Evolutionary conservation across 176 grass and related monocot genomes (phyloP), one percentile per base, ranked within the genome.

Genomic region (Cenchrus purpureus): DNA sequence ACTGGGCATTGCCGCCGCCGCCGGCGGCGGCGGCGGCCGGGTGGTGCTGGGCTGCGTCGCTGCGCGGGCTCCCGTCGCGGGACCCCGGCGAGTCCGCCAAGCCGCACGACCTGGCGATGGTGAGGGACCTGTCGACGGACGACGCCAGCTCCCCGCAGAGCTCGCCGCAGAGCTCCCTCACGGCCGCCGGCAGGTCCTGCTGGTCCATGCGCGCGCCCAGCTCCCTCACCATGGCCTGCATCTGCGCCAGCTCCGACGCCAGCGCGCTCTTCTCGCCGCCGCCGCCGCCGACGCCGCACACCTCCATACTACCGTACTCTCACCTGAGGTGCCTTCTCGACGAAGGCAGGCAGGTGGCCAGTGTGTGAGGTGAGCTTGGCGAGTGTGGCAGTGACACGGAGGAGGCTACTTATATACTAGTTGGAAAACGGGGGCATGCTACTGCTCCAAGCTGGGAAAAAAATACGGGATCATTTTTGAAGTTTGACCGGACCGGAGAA

Each of bases 101-200:
- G 71, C 62, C 49, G 48, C 34, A 76, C 28, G 72, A 68, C 22
- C 45, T 17, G 46, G 78, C 88, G 65, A 96, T 87, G 77, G 60
- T 73, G 64, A 96, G 76, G 28, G 91, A 94, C 85, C 77, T 87
- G 73, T 92, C 85, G 28, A 96, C 63, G 13, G 88, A 86, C 10
- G 54, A 71, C 17, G 84, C 69, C 52, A 95, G 75, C 17, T 82
- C 87, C 40, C 84, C 81, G 37, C 37, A 40, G 37, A 40, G 37
- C 37, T 46, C 45, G 45, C 45, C 45, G 86, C 88, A 92, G 67
- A 90, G 70, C 28, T 92, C 86, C 44, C 58, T 57, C 0, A 78
- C 85, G 3, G 70, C 52, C 1, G 17, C 54, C 4, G 82, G 52
- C 7, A 28, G 9, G 32, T 50, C 52, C 63, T 82, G 74, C 63